Conservation (phyloP, 2,329 filamentous ascomycete genomes). For the Xylaria sp. region DNA sequence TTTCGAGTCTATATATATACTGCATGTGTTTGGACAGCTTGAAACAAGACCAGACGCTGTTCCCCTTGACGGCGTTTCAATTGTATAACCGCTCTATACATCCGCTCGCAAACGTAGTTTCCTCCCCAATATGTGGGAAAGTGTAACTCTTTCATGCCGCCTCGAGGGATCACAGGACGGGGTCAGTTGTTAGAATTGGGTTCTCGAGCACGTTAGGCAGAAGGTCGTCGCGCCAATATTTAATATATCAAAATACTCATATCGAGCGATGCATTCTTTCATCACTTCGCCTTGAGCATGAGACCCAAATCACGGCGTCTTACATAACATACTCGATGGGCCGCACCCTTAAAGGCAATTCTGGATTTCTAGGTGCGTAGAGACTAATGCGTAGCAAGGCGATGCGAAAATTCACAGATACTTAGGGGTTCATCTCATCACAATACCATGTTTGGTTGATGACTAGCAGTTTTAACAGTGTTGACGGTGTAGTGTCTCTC, state of each 20-base stretch:
- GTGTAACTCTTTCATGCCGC: not conserved
- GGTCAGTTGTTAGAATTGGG: not conserved
- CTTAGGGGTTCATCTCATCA: slow-evolving; percentile 24
- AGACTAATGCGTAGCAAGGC: not conserved
- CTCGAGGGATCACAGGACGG: not conserved
- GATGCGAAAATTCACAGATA: slow-evolving; percentile 18
- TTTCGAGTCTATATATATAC: not conserved
- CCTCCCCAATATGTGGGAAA: no score
- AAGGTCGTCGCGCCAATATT: slow-evolving; percentile 25
- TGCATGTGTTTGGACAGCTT: not conserved
- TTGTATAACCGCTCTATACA: not conserved
- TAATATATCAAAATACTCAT: slow-evolving; percentile 16
- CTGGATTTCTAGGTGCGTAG: no score
- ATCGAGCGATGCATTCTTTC: slow-evolving; percentile 23
- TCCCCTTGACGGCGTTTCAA: not conserved
- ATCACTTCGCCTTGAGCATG: not conserved
- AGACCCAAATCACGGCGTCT: not conserved
- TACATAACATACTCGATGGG: slow-evolving; percentile 8
- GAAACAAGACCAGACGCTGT: not conserved
- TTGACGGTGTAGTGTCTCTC: slow-evolving; percentile 23
- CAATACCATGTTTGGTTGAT: slow-evolving; percentile 32
- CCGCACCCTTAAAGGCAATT: not conserved
- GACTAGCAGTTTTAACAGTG: slow-evolving; percentile 7
- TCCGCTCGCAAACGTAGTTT: not conserved
- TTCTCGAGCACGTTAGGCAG: slow-evolving; percentile 18